A percentile compares a stretch with the other conserved stretches of the same genome.
These are phyloP conservation scores for Pyrenopolyporus hunteri DNA, from an alignment of 495 filamentous ascomycete species.

Conservation along the genomic window DNA sequence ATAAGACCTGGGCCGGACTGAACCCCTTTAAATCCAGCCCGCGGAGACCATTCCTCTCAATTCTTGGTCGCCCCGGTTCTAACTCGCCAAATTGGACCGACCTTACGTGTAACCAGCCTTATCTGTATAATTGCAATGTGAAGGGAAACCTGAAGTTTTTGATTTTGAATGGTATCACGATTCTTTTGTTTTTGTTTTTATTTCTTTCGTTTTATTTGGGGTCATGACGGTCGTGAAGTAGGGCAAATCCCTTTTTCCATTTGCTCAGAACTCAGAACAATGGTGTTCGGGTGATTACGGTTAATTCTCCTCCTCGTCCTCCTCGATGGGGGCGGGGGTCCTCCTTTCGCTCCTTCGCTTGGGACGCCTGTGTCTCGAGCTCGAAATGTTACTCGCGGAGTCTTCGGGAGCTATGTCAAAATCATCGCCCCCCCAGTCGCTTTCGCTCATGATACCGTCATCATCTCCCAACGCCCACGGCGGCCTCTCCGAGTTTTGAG, in stretches of 20 bases:
- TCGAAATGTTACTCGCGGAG: slow-evolving; percentile 86
- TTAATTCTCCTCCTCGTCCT: slow-evolving; percentile 70
- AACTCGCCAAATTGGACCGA: background rate
- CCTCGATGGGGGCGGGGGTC: slow-evolving; percentile 84
- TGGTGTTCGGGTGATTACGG: background rate
- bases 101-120: background rate
- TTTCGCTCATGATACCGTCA: slow-evolving; percentile 58
- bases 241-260: slow-evolving; percentile 15
- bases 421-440: slow-evolving; percentile 70
- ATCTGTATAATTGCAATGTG: slow-evolving; percentile 5
- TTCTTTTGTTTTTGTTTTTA: too few species aligned
- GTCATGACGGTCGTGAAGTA: slow-evolving; percentile 30
- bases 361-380: slow-evolving; percentile 70
- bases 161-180: slow-evolving; percentile 25
- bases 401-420: slow-evolving; percentile 77
- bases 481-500: slow-evolving; percentile 47
- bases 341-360: slow-evolving; percentile 75
- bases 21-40: slow-evolving; percentile 14
- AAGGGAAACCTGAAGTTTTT: slow-evolving; percentile 11
- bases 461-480: slow-evolving; percentile 51
- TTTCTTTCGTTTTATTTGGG: too few species aligned
- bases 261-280: background rate
- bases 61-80: background rate
- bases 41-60: slow-evolving; percentile 5
- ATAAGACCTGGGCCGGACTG: slow-evolving; percentile 7